These are phyloP conservation scores for Phoma sp. DNA, from an alignment of 2,329 filamentous ascomycete species.

Conservation along the genomic window DNA sequence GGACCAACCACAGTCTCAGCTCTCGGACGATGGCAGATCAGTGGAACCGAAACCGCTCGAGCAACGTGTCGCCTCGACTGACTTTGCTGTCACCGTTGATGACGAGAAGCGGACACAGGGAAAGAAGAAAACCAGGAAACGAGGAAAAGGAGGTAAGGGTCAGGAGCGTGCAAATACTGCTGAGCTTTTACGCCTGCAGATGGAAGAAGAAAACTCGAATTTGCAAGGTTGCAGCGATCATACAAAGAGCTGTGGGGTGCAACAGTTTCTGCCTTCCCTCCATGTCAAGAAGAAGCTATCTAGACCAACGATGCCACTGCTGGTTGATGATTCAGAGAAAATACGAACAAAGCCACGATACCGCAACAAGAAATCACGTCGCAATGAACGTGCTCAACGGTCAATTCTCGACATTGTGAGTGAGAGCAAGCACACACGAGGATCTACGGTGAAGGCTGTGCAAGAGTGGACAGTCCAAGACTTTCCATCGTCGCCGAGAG, in stretches of 20 bases:
- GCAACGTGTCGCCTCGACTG: background rate
- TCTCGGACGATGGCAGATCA: background rate
- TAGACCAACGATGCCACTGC: too few relatives aligned
- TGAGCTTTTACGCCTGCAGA: background rate
- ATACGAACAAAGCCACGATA: background rate
- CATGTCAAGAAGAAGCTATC: background rate
- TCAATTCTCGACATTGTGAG: background rate
- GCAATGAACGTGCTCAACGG: background rate
- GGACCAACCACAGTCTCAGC: background rate
- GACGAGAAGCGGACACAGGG: background rate
- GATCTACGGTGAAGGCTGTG: background rate
- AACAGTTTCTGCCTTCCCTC: background rate
- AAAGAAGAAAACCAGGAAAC: background rate
- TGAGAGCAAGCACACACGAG: background rate
- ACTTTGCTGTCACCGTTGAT: background rate
- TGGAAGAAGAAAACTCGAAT: background rate
- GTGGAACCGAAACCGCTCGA: constrained; percentile 5
- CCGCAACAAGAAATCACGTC: background rate
- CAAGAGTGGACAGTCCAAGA: background rate
- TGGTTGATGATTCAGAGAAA: background rate
- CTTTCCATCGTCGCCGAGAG: background rate
- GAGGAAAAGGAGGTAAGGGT: background rate
- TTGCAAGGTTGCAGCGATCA: background rate
- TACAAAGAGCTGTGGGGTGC: background rate
- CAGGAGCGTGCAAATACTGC: background rate